Base-by-base conservation (phyloP, 163 green algal species). In the Trebouxiophyceae sp. region DNA sequence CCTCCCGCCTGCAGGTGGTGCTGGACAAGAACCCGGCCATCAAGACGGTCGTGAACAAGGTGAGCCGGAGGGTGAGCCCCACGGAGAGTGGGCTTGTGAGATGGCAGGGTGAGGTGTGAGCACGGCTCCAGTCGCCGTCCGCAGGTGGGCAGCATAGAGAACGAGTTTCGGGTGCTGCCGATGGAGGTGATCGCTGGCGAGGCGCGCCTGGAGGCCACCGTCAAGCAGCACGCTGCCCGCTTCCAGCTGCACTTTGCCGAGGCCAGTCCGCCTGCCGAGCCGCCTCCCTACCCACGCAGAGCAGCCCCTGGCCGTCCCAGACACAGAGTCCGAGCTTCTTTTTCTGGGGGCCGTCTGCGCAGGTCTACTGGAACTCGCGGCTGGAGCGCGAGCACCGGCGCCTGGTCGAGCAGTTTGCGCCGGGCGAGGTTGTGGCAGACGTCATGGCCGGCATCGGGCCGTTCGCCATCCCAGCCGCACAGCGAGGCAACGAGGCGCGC, bases 301-400 rank as follows among this genome's bases (percentile, higher is more conserved):
- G n/a, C n/a, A n/a, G n/a, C n/a, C n/a, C n/a, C n/a, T n/a, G n/a
- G n/a, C n/a, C n/a, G n/a, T n/a, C n/a, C n/a, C n/a, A n/a, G n/a
- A n/a, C n/a, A n/a, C n/a, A n/a, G n/a, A n/a, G n/a, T n/a, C n/a
- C n/a, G n/a, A n/a, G n/a, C n/a, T n/a, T n/a, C n/a, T n/a, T n/a
- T n/a, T n/a, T n/a, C n/a, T n/a, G n/a, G n/a, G n/a, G n/a, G n/a
- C 39, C 7, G 58, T 5, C 5, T 54, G 27, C 45, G 1, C 68
- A 92, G 76, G 92, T 99, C 58, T 99, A 99, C 76, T 99, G 94
- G 94, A 99, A 99, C 83, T 97, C 88, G 0, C 73, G 94, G 0
- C 81, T 99, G 45, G 94, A 99, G 78, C 57, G 69, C 28, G 94
- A 99, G 79, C 94, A 99, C 85, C 70, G 80, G 46, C 82, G 94